phyloP scores from a whole-genome alignment of 257 asterid genomes.

The Rauvolfia tetraphylla region DNA sequence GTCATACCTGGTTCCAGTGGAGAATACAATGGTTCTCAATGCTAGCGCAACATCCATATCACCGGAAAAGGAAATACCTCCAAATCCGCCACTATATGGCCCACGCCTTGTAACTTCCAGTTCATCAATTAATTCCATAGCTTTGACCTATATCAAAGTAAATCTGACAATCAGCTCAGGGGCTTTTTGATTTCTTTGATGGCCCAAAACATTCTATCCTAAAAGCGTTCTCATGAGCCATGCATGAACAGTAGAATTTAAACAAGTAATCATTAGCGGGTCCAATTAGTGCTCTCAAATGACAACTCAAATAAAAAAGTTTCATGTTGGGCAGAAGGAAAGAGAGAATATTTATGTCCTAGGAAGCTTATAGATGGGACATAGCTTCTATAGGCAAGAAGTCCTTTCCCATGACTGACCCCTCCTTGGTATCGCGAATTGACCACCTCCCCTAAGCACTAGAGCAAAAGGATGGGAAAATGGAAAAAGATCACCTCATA shows the following conservation, averaged over 20 bases:
- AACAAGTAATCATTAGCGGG: not conserved
- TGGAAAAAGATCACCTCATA: not conserved
- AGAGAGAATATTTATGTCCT: not conserved
- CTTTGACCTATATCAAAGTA: conserved; percentile 62
- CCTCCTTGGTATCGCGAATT: not conserved
- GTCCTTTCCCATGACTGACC: not conserved
- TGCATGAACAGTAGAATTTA: not conserved
- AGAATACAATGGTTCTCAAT: conserved; percentile 86
- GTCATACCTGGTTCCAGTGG: conserved; percentile 62
- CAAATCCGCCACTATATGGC: conserved; percentile 97
- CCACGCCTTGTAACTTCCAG: conserved; percentile 88
- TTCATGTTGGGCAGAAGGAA: not conserved
- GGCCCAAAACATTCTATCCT: not conserved
- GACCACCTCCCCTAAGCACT: no score
- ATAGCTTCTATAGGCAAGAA: not conserved
- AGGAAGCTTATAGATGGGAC: not conserved
- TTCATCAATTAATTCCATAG: conserved; percentile 90
- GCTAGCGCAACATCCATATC: conserved; percentile 96
- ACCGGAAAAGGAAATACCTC: conserved; percentile 88
- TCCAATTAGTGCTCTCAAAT: not conserved
- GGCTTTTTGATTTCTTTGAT: not conserved
- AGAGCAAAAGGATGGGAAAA: not conserved
- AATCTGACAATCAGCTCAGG: not conserved
- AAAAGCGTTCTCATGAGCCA: not conserved
- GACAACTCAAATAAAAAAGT: not conserved